A percentile compares a stretch with the other conserved stretches of the same genome.
These are phyloP conservation scores for Phanerochaete sordida DNA, from an alignment of 768 basidiomycete genomes.

Conservation along the genomic window DNA sequence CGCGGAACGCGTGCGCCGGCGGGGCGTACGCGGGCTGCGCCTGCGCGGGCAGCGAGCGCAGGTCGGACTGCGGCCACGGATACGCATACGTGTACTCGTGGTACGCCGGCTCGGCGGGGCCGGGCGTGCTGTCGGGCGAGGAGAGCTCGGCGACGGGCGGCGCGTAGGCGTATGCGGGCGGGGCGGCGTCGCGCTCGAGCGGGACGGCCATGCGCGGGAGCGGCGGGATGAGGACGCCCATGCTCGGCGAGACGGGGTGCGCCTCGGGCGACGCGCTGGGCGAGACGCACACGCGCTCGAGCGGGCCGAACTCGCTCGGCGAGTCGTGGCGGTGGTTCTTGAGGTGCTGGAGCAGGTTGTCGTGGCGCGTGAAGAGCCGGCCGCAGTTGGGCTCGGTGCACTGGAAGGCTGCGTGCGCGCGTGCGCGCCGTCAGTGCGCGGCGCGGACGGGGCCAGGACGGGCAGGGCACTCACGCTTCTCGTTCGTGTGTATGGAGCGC, in stretches of 20 bases:
- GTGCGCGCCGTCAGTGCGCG: background rate
- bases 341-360: conserved; percentile 74
- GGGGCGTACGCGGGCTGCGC: background rate
- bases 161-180: background rate
- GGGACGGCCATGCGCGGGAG: conserved; percentile 1
- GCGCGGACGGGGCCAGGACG: background rate
- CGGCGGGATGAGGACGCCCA: conserved; percentile 14
- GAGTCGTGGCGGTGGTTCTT: conserved; percentile 11
- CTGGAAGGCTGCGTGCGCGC: conserved; percentile 39
- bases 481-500: conserved; percentile 76
- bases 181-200: background rate
- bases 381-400: conserved; percentile 66
- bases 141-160: background rate
- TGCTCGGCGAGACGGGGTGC: conserved; percentile 5
- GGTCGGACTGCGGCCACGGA: conserved; percentile 11
- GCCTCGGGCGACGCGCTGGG: background rate
- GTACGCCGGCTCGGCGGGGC: background rate
- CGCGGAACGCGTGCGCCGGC: conserved; percentile 1
- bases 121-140: conserved; percentile 5
- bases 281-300: conserved; percentile 9
- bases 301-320: conserved; percentile 4
- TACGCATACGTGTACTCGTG: background rate
- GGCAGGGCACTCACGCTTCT: conserved; percentile 62
- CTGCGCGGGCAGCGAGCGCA: conserved; percentile 3
- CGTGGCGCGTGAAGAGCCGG: conserved; percentile 72